Evolutionary conservation across 352 stramenopile genomes (phyloP), one percentile per base, ranked within the genome.

Genomic region (Achlya hypogyna): DNA sequence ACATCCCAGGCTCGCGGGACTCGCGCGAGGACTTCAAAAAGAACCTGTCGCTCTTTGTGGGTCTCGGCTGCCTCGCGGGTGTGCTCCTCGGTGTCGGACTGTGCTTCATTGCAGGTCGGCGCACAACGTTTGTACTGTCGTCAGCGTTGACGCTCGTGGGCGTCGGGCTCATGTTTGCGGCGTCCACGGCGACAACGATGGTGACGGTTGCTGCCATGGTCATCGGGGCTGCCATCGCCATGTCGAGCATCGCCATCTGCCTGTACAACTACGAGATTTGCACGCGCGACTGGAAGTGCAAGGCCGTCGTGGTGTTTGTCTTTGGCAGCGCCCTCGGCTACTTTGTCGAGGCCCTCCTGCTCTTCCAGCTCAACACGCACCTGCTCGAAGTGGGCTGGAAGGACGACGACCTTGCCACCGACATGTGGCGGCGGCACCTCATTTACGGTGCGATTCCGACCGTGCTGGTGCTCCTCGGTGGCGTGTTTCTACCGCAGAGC

Each of bases 191-290:
- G 42, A 84, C 74, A 35, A 78, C 74, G 2, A 66, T 95, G 62
- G 81, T 91, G 47, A 60, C 91, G 22, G 75, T 92, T 12, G 84
- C 75, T 32, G 85, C 86, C 53, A 92, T 83, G 49, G 43, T 91
- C 20, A 73, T 78, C n/a, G 74, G 81, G 4, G 79, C 74, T 0
- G 86, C 84, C 22, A 81, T 91, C 28, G 75, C 82, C 0, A 95
- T 93, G 84, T 75, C 93, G 3, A 88, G 84, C 22, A 76, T 93
- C 25, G 69, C 74, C 0, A 87, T 81, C 51, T 70, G 87, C 51
- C 71, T 93, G 52, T 95, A 93, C 79, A 93, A 93, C 70, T 93
- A 91, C 22, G 86, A 95, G 68, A 87, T 93, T 29, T 93, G 82
- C 71, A 93, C 89, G 80, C 74, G 79, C 25, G 86, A 84, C 6